Percentiles rank a stretch among this genome's conserved stretches.
Evolutionary conservation across 805 yeast species (phyloP).

Genomic region (Candida ponderosae): DNA sequence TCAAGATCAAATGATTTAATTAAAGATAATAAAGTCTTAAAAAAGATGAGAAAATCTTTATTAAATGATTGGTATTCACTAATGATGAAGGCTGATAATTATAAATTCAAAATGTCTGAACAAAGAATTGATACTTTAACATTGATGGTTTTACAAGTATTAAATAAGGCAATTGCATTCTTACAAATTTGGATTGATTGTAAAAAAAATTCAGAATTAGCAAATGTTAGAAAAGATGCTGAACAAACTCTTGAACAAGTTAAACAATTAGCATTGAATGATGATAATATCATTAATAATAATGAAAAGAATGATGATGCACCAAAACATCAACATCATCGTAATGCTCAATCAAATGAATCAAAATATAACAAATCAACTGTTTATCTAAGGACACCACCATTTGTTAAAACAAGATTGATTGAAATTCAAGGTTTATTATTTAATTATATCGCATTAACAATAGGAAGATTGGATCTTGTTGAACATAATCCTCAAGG

Average conservation of each 20-base stretch:
- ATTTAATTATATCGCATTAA: conserved; percentile 53
- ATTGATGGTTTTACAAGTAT: conserved; percentile 56
- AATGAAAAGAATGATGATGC: no score
- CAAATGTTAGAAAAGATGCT: background rate
- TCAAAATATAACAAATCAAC: conserved; percentile 21
- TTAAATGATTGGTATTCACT: conserved; percentile 77
- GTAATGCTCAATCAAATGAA: background rate
- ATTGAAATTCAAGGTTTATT: conserved; percentile 56
- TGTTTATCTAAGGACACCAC: conserved; percentile 43
- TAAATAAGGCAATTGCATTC: conserved; percentile 56
- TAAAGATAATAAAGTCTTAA: conserved; percentile 48
- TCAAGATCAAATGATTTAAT: conserved; percentile 69
- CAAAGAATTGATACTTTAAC: conserved; percentile 56
- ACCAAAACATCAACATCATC: background rate
- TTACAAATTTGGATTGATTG: conserved; percentile 49
- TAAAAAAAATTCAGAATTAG: background rate
- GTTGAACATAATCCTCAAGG: conserved; percentile 69
- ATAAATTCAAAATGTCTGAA: conserved; percentile 52
- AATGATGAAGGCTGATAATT: conserved; percentile 70
- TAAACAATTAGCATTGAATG: background rate
- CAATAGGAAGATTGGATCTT: conserved; percentile 71
- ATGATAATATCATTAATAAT: conserved; percentile 3
- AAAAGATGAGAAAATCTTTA: conserved; percentile 58
- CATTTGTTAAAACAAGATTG: conserved; percentile 54
- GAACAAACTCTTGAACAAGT: background rate